Conservation (phyloP, 148 eudicot genomes). For the Vaccinium darrowii region DNA sequence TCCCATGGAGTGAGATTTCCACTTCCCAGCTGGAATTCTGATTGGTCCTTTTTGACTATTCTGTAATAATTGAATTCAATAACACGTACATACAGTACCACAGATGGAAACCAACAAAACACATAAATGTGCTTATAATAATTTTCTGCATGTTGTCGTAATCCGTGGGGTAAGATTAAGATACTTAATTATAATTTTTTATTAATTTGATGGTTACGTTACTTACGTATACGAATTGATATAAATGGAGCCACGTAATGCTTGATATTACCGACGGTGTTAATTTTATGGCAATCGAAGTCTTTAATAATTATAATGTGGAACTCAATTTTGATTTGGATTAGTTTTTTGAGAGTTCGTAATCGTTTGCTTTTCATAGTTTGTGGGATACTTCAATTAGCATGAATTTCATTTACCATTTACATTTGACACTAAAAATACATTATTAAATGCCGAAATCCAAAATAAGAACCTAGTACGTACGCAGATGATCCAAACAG, state of each 20-base stretch:
- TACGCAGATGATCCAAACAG: background rate
- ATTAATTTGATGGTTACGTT: too few species aligned
- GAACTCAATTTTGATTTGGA: background rate
- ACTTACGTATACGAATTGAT: too few species aligned
- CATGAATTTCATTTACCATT: too few species aligned
- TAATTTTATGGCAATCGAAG: background rate
- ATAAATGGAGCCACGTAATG: background rate
- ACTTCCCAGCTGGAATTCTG: conserved; percentile 23
- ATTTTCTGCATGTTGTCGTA: background rate
- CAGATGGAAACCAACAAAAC: background rate
- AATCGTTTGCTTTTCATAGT: too few species aligned
- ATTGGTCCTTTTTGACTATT: conserved; percentile 19
- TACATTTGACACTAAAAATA: too few species aligned
- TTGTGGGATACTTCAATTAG: too few species aligned
- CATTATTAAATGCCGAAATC: background rate
- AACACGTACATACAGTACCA: background rate
- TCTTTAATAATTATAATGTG: background rate
- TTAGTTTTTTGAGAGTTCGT: background rate
- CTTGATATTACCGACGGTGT: background rate
- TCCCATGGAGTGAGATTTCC: conserved; percentile 21
- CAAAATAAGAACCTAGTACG: background rate
- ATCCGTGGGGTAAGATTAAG: background rate
- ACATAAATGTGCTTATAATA: background rate
- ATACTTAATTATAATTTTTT: background rate
- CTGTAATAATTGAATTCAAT: background rate